Percentiles rank a stretch among this genome's conserved stretches.
These are phyloP conservation scores for Microdochium nivale DNA, from an alignment of 2,329 filamentous ascomycete genomes.

Conservation along the genomic window DNA sequence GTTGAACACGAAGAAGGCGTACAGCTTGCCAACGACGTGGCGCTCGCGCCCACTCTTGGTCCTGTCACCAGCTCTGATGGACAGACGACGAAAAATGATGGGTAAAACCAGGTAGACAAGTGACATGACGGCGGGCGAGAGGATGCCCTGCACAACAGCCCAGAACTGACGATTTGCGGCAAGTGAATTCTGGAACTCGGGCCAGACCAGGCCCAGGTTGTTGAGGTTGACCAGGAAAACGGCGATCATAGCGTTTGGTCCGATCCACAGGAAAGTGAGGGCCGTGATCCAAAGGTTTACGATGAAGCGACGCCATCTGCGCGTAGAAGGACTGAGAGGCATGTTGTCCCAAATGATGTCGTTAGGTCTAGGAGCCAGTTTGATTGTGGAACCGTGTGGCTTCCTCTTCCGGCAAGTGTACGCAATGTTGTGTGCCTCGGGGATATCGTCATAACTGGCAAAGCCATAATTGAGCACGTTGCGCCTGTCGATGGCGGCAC, in stretches of 20 bases:
- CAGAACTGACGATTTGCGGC: constrained; percentile 56
- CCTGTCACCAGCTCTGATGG: constrained; percentile 74
- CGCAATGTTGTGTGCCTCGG: constrained; percentile 80
- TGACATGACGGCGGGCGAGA: constrained; percentile 79
- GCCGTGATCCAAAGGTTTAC: constrained; percentile 79
- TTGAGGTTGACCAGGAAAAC: constrained; percentile 83
- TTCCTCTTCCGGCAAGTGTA: constrained; percentile 74
- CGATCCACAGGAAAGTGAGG: constrained; percentile 79
- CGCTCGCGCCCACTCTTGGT: constrained; percentile 89
- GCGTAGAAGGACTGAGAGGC: constrained; percentile 56
- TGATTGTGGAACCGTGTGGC: constrained; percentile 68
- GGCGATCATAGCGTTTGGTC: constrained; percentile 87
- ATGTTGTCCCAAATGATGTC: constrained; percentile 97
- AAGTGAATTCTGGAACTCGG: constrained; percentile 60
- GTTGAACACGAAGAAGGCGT: constrained; percentile 96
- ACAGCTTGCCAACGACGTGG: constrained; percentile 84
- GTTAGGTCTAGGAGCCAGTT: constrained; percentile 74
- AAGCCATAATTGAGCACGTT: constrained; percentile 90
- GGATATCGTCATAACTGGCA: constrained; percentile 83
- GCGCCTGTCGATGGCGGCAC: constrained; percentile 74
- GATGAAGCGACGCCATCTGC: constrained; percentile 64
- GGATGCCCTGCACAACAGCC: constrained; percentile 87
- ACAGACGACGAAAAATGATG: constrained; percentile 81
- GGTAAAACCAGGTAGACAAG: constrained; percentile 81
- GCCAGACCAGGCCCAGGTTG: constrained; percentile 77